Evolutionary conservation across 768 basidiomycete species (phyloP).

Genomic region (Boletus patriciae): DNA sequence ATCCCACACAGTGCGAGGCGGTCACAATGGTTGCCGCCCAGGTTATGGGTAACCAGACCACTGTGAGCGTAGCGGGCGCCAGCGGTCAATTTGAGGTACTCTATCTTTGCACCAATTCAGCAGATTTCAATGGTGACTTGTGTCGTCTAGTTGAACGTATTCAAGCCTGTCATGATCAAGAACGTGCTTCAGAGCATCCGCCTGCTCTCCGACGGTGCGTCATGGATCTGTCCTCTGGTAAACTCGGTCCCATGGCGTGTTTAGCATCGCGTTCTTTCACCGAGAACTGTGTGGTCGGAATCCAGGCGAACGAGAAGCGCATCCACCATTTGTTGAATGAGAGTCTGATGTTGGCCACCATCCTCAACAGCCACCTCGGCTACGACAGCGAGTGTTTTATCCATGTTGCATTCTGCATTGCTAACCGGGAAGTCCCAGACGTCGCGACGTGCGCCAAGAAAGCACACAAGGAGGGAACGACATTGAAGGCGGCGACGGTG

Average conservation of each 20-base stretch:
- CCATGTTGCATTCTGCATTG: not conserved
- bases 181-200: slow-evolving; percentile 97
- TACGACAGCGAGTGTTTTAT: slow-evolving; percentile 82
- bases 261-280: slow-evolving; percentile 89
- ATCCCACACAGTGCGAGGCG: slow-evolving; percentile 99
- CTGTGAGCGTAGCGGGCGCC: slow-evolving; percentile 88
- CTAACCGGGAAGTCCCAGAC: slow-evolving; percentile 49
- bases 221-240: not conserved
- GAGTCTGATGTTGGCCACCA: slow-evolving; percentile 97
- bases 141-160: slow-evolving; percentile 82
- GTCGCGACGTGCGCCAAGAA: slow-evolving; percentile 99
- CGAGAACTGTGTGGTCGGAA: slow-evolving; percentile 95
- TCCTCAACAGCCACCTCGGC: slow-evolving; percentile 92
- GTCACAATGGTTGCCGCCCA: slow-evolving; percentile 98
- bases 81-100: slow-evolving; percentile 95
- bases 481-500: slow-evolving; percentile 93
- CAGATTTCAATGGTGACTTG: slow-evolving; percentile 9
- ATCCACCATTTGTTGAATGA: slow-evolving; percentile 89
- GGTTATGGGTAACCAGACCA: slow-evolving; percentile 96
- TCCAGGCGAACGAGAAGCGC: slow-evolving; percentile 93
- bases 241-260: slow-evolving; percentile 7
- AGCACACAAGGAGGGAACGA: slow-evolving; percentile 98
- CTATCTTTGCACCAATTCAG: slow-evolving; percentile 5
- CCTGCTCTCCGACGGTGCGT: slow-evolving; percentile 83
- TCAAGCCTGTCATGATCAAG: slow-evolving; percentile 99